Evolutionary conservation across 2,329 filamentous ascomycete species (phyloP), one percentile per base, ranked within the genome.

Genomic region (Eurotiales sp.): DNA sequence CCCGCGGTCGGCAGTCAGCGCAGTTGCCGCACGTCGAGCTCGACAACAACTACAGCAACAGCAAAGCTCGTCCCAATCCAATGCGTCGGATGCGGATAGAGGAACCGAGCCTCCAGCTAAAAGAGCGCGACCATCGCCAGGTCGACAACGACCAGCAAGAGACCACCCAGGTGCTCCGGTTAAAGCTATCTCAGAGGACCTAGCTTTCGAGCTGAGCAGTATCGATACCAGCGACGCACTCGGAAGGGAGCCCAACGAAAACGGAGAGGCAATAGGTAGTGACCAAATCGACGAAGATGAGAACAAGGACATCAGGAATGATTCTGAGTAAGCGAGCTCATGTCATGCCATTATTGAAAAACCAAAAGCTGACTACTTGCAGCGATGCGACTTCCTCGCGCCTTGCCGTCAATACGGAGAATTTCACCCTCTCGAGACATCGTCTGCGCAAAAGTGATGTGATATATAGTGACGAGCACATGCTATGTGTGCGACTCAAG

Each of bases 21-120:
- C 71, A 40, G 57, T 73, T 55, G 71, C 71, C 23, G 71, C 71
- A 54, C 71, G 70, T 59, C 71, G 64, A 65, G 68, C 68, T 58
- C 63, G 67, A 46, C 65, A 68, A 55, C 65, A 70, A 53, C 63
- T 64, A 47, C 56, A 59, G 42, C 64, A 63, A 49, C 55, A 42
- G 37, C 55, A 53, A 23, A 43, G 53, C 21, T 27, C 15, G 22
- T 23, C 36, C n/a, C 36, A 56, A 19, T 43, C 57, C 25, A 60
- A 62, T 43, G 53, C 58, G 44, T 46, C 59, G 12, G 45, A 53
- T 5, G 51, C 59, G 29, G 56, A 64, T 29, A 37, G 56, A 8
- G 49, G 40, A 21, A 55, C 42, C 14, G 70, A 66, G 30, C 69
- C 68, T 14, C 68, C 68, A 8, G 59, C 61, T 1, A 72, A 73